Base-by-base conservation (phyloP, 768 basidiomycete species). In the Nevesoporus exiguus region DNA sequence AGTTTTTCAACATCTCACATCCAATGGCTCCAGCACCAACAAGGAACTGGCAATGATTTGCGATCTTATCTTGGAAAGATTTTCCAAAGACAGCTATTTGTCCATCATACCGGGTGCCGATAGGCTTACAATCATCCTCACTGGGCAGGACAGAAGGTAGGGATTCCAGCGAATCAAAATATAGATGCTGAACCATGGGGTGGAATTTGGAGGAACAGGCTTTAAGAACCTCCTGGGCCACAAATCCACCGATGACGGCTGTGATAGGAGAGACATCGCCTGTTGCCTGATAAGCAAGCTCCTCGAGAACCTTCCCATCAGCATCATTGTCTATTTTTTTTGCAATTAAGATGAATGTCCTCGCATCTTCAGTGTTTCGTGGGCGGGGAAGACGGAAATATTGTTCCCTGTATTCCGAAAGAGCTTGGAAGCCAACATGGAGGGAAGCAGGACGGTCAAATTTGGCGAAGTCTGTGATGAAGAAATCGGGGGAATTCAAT, bases 1-100 rank as follows among this genome's bases (percentile, higher is more conserved):
- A 99, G 73, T 98, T 99, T 79, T 99, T 99, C 64, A 99, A 75
- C 97, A 98, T 98, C 75, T 99, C 97, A 67, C 97, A 99, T 19
- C 97, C 97, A 68, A 99, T 98, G 33, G 97, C 97, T 42, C 97
- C 97, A n/a, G 96, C 86, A 9, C 97, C 97, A 52, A 99, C 97
- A 42, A 99, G 80, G 82, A 99, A 99, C 65, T 98, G 91, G 25
- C 90, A 82, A 67, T 93, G 84, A 66, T 89, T 88, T 39, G 83
- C 81, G 56, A 99, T 86, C 77, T 91, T 97, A 37, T 88, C 80
- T 61, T 99, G 97, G 84, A 98, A 98, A 2, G 73, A 66, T 70
- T 85, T 90, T 7, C 97, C 97, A 65, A 99, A 98, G 10, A 99
- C 94, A 34, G 93, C 95, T 64, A 98, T 86, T 72, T 98, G 97